These are phyloP conservation scores for Cornus controversa DNA, from an alignment of 148 eudicot genomes.

Conservation along the genomic window DNA sequence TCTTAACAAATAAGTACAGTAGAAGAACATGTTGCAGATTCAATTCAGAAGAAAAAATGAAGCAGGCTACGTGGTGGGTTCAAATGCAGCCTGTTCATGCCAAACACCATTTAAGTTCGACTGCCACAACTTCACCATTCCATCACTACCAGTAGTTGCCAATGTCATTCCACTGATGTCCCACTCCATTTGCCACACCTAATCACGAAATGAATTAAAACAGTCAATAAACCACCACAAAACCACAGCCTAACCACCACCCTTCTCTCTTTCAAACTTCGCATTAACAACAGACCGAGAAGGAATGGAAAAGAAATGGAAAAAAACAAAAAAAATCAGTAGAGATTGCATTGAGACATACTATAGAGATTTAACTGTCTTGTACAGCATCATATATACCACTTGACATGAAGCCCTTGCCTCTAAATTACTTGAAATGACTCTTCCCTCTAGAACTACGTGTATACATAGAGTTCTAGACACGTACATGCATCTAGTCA, in stretches of 20 bases:
- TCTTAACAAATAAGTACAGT: background rate
- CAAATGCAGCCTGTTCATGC: constrained; percentile 76
- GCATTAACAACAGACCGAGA: background rate
- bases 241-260: background rate
- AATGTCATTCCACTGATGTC: constrained; percentile 99
- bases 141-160: constrained; percentile 77
- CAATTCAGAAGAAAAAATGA: background rate
- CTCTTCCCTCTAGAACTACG: background rate
- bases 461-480: background rate
- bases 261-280: background rate
- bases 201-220: constrained; percentile 2
- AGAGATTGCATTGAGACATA: no score
- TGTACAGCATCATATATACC: background rate
- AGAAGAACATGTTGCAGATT: background rate
- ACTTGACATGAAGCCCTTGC: background rate
- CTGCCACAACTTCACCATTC: constrained; percentile 84
- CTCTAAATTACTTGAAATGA: background rate
- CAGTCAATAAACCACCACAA: background rate
- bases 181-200: constrained; percentile 99
- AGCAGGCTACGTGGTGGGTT: constrained; percentile 34
- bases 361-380: no score
- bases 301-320: no score
- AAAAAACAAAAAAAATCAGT: no score
- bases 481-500: background rate
- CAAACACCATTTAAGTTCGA: constrained; percentile 85